Conservation (phyloP, 1,139 yeast genomes). For the Suhomyces coccinellae region DNA sequence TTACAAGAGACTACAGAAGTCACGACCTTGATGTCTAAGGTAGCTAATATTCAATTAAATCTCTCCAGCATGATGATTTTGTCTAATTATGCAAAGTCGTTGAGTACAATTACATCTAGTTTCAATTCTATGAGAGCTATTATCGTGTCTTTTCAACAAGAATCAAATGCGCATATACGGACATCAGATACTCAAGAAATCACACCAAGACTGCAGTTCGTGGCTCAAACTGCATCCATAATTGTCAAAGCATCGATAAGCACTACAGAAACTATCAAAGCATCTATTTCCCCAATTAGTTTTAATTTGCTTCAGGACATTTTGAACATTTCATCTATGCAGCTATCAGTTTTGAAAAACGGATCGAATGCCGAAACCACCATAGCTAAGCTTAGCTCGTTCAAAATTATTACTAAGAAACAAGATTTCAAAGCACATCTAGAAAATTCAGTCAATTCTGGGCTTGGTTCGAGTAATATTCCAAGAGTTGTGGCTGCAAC, state of each 20-base stretch:
- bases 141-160: background rate
- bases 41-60: slow-evolving; percentile 36
- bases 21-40: slow-evolving; percentile 49
- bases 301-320: slow-evolving; percentile 32
- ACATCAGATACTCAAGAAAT: background rate
- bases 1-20: slow-evolving; percentile 28
- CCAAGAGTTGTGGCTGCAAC: slow-evolving; percentile 25
- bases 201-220: slow-evolving; percentile 15
- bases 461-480: slow-evolving; percentile 24
- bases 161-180: background rate
- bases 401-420: slow-evolving; percentile 20
- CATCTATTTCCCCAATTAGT: slow-evolving; percentile 38
- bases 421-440: slow-evolving; percentile 30
- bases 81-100: slow-evolving; percentile 16
- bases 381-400: slow-evolving; percentile 19
- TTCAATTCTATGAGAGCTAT: slow-evolving; percentile 10
- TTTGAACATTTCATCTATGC: slow-evolving; percentile 33
- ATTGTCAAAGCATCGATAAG: slow-evolving; percentile 17
- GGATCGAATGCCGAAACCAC: background rate
- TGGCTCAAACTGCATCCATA: slow-evolving; percentile 38
- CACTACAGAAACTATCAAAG: slow-evolving; percentile 15
- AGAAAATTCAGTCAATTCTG: slow-evolving; percentile 15
- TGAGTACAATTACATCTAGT: slow-evolving; percentile 10
- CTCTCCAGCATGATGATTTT: slow-evolving; percentile 19
- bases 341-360: slow-evolving; percentile 12